Percentiles rank a stretch among this genome's conserved stretches.
These are phyloP conservation scores for Chloris gayana DNA, from an alignment of 176 grass and related monocot genomes.

Conservation along the genomic window DNA sequence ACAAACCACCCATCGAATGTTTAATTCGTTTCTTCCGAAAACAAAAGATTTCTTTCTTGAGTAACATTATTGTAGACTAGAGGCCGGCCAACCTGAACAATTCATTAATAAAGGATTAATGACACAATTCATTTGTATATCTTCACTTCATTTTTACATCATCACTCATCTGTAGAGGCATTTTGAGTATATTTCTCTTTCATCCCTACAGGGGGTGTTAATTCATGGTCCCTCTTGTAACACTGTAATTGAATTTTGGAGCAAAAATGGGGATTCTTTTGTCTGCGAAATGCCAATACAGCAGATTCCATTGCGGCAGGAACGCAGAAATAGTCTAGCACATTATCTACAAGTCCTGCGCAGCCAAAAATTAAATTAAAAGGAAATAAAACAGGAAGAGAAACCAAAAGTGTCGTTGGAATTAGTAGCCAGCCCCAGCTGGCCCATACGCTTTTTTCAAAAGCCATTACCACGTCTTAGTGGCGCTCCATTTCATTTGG, in stretches of 20 bases:
- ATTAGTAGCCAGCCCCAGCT: not conserved
- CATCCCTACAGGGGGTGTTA: not conserved
- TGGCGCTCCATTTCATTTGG: constrained; percentile 32
- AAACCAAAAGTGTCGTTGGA: not conserved
- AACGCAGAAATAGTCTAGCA: not conserved
- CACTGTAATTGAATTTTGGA: no score
- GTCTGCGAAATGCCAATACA: not conserved
- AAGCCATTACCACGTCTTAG: constrained; percentile 3
- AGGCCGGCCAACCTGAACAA: no score
- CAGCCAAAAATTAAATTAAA: not conserved
- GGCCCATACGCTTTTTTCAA: not conserved
- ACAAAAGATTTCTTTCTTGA: not conserved
- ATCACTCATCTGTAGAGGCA: not conserved
- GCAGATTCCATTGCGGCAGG: not conserved
- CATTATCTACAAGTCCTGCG: no score
- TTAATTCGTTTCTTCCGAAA: not conserved
- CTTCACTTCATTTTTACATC: no score
- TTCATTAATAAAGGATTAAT: no score
- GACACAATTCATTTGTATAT: no score
- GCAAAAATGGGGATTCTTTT: not conserved
- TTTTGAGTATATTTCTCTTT: not conserved
- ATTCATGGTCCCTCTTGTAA: no score
- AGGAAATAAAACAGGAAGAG: not conserved
- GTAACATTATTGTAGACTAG: no score
- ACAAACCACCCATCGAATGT: not conserved